These are phyloP conservation scores for Aspergillus texensis DNA, from an alignment of 2,329 filamentous ascomycete species.

Conservation along the genomic window DNA sequence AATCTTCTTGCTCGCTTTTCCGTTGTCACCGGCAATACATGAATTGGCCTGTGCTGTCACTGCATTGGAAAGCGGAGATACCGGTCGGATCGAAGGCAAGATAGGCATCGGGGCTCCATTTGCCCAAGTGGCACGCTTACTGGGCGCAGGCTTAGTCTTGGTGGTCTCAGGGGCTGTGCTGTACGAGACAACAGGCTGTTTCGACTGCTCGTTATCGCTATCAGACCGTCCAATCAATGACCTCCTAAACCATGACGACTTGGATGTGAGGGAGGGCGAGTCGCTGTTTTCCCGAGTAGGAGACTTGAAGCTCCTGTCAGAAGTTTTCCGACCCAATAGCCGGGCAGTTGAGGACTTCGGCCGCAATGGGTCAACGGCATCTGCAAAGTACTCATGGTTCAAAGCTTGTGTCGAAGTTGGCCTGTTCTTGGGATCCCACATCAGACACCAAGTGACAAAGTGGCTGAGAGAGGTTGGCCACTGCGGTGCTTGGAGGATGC, in stretches of 20 bases:
- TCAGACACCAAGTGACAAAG: slow-evolving; percentile 97
- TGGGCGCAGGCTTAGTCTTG: slow-evolving; percentile 61
- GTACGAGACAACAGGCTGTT: slow-evolving; percentile 48
- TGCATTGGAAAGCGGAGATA: slow-evolving; percentile 93
- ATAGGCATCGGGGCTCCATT: slow-evolving; percentile 92
- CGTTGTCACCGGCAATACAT: slow-evolving; percentile 60
- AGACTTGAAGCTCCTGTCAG: slow-evolving; percentile 70
- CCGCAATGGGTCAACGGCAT: slow-evolving; percentile 86
- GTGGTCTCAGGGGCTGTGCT: slow-evolving; percentile 44
- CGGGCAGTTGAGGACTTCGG: slow-evolving; percentile 88
- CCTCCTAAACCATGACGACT: slow-evolving; percentile 96
- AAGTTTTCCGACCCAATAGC: slow-evolving; percentile 86
- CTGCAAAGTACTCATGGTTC: slow-evolving; percentile 89
- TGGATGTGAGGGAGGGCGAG: slow-evolving; percentile 66
- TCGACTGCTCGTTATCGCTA: slow-evolving; percentile 48
- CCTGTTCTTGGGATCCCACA: slow-evolving; percentile 95
- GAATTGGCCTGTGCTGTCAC: slow-evolving; percentile 86
- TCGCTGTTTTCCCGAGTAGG: slow-evolving; percentile 64
- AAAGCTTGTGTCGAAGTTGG: slow-evolving; percentile 94
- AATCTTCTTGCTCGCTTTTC: slow-evolving; percentile 81
- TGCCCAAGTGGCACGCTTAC: slow-evolving; percentile 91
- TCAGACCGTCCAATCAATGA: slow-evolving; percentile 84
- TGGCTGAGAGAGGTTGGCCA: slow-evolving; percentile 87
- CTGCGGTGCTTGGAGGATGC: slow-evolving; percentile 83
- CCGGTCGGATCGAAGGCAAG: slow-evolving; percentile 87